Conservation (phyloP, 1,284 basidiomycete species). For the Serendipita sp. region DNA sequence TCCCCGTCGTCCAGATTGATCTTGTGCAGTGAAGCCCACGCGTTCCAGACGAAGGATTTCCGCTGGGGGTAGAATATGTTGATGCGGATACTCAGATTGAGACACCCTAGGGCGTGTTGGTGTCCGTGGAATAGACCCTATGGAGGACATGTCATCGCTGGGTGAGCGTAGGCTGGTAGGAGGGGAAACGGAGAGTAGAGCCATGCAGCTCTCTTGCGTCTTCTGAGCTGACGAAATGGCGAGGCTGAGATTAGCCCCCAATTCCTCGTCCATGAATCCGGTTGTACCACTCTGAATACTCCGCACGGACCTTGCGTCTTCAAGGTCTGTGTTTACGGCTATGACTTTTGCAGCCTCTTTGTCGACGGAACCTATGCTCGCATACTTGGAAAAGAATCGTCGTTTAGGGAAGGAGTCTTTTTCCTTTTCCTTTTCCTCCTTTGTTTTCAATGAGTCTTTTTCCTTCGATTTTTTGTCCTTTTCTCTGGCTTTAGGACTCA, state of each 20-base stretch:
- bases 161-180: background rate
- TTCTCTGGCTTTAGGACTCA: background rate
- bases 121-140: background rate
- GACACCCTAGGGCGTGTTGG: background rate
- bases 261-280: background rate
- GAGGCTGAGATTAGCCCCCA: background rate
- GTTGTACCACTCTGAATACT: background rate
- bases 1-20: background rate
- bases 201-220: background rate
- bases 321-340: background rate
- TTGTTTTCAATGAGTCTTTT: background rate
- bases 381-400: background rate
- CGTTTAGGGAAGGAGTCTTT: background rate
- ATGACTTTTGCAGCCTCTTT: background rate
- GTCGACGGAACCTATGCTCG: background rate
- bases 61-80: conserved; percentile 51
- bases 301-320: background rate
- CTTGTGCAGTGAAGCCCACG: background rate
- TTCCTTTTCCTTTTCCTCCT: background rate
- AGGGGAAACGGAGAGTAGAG: background rate
- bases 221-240: background rate
- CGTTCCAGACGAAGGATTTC: conserved; percentile 40
- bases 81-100: conserved; percentile 36
- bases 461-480: background rate
- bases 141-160: background rate